Conservation (phyloP, 805 yeast genomes). For the Komagataella pastoris region DNA sequence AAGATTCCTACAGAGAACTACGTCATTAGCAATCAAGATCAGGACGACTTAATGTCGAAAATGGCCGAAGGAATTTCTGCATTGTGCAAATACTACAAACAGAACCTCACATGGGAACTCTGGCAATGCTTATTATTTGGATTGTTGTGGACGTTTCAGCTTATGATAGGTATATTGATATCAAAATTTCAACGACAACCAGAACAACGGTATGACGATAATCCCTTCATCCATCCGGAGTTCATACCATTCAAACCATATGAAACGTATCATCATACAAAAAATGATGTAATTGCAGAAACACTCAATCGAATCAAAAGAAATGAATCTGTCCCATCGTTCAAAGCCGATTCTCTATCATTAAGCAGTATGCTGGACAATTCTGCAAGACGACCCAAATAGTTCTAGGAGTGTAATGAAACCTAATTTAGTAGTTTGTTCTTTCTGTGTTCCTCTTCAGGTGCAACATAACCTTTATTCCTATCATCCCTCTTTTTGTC, state of each 20-base stretch:
- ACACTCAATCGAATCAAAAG: neutral
- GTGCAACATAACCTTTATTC: slow-evolving; percentile 72
- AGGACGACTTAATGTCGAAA: neutral
- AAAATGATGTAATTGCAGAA: neutral
- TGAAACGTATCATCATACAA: neutral
- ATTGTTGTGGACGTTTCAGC: neutral
- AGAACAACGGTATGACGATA: neutral
- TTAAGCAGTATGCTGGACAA: neutral
- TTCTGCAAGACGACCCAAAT: neutral
- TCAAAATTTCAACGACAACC: neutral
- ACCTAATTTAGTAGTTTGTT: slow-evolving; percentile 16
- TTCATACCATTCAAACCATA: neutral
- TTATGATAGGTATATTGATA: neutral
- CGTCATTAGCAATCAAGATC: neutral
- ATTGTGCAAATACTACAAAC: neutral
- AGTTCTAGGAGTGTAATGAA: neutral
- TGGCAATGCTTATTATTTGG: neutral
- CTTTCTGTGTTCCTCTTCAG: slow-evolving; percentile 45
- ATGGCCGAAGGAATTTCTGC: neutral
- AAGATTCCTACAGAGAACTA: neutral
- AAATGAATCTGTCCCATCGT: neutral
- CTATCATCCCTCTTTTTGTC: slow-evolving; percentile 56
- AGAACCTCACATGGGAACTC: neutral
- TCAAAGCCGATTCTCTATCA: neutral
- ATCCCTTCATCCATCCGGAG: neutral